Conservation (phyloP, 1,284 basidiomycete genomes). For the Amylostereum areolatum region DNA sequence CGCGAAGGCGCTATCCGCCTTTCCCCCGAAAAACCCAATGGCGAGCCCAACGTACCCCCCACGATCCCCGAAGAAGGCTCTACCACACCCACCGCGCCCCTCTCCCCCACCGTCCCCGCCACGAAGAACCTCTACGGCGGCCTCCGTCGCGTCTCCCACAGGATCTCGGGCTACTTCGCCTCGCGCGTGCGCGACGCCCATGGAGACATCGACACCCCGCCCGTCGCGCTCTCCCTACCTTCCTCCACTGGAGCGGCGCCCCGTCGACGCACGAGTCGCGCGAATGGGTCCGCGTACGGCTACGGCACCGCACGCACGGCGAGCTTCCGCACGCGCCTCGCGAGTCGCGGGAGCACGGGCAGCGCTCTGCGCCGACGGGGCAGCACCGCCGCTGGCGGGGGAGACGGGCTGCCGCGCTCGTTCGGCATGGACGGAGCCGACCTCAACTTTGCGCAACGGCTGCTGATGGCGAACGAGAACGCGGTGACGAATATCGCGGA, state of each 20-base stretch:
- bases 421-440: constrained; percentile 38
- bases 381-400: constrained; percentile 33
- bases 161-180: constrained; percentile 53
- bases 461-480: constrained; percentile 90
- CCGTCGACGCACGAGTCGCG: constrained; percentile 48
- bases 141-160: constrained; percentile 31
- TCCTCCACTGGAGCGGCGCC: constrained; percentile 38
- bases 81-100: constrained; percentile 23
- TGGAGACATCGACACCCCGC: constrained; percentile 22
- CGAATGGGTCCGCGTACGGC: constrained; percentile 75
- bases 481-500: constrained; percentile 86
- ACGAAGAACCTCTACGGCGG: constrained; percentile 18
- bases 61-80: constrained; percentile 58
- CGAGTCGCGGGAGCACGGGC: constrained; percentile 25
- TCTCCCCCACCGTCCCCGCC: background rate
- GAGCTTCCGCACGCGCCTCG: constrained; percentile 35
- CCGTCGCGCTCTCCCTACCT: constrained; percentile 44
- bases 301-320: constrained; percentile 50
- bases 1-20: constrained; percentile 80
- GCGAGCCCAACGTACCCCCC: constrained; percentile 22
- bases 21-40: constrained; percentile 60
- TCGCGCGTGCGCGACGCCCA: constrained; percentile 38
- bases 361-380: constrained; percentile 36
- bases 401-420: constrained; percentile 29
- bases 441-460: constrained; percentile 81